Base-by-base conservation (phyloP, 1,284 basidiomycete species). In the Golubevia pallescens region DNA sequence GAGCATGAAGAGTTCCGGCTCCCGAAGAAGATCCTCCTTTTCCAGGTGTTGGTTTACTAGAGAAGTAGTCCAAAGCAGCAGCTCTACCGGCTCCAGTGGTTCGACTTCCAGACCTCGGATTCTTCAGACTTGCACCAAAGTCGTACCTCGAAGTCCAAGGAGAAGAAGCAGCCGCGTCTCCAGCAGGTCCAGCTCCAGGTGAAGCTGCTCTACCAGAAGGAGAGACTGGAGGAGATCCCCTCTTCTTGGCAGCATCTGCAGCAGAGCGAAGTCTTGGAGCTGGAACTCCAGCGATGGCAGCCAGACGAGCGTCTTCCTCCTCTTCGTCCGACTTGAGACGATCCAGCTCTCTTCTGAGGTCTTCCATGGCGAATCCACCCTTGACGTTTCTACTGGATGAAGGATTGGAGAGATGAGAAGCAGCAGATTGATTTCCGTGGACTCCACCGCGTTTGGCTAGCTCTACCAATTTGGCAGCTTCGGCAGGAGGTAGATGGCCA, bases 81-180 rank as follows among this genome's bases (percentile, higher is more conserved):
- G 75, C 74, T 32, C 78, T 73, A 34, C 73, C 75, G n/a, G 72
- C 60, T 57, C 71, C 71, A 61, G 71, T 70, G 63, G 68, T 69
- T 51, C 70, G 67, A 61, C 77, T 81, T 59, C 83, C 77, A 42
- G 59, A 71, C 60, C 72, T 69, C 1, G 81, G 80, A 60, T 84
- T 84, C 73, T 88, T 88, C 64, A 89, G 82, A 7, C 88, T 87
- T 4, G 86, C 79, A 52, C 87, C 87, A 78, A 89, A 89, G 78
- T 89, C 88, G 82, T 89, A 89, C 58, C 79, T 67, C 0, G 77
- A 67, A n/a, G 67, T 58, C 79, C 79, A 81, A 19, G 78, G 73
- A 32, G 77, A 77, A 32, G 68, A 51, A 3, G 38, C 14, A 1
- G 71, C 67, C n/a, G n/a, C n/a, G n/a, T n/a, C n/a, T n/a, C 6